Base-by-base conservation (phyloP, 2,329 filamentous ascomycete species). In the Xylariaceae sp. region DNA sequence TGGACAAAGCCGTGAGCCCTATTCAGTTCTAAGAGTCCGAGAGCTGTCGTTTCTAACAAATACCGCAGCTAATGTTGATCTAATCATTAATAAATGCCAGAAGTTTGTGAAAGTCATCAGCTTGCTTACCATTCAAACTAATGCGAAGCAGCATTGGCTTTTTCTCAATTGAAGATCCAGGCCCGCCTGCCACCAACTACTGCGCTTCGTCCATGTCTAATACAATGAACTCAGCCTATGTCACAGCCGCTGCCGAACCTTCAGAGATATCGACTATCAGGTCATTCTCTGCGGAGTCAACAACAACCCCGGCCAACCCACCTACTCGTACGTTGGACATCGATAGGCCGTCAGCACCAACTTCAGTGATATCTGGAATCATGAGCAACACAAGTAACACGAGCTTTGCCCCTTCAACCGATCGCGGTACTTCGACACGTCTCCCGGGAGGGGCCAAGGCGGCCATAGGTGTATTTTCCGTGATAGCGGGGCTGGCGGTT, bases 51-150 rank as follows among this genome's bases (percentile, higher is more conserved):
- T 32, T 46, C 57, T 61, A 50, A 61, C 51, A 26, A 7, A 31
- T 19, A 6, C 26, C 9, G 26, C 50, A 81, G 79, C 78, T 47
- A 79, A 73, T 61, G 74, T 80, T 50, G 75, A 79, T 60, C 70
- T 71, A 63, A 69, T 81, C 54, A 78, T 80, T 67, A 77, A 74
- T 61, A 67, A 69, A 52, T 82, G 79, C 54, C 71, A 76, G 62
- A 74, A 74, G 79, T 81, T 68, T 67, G 73, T 60, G 3, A 41
- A 39, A 34, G 12, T 5, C 3, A 34, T 27, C 41, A 7, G n/a
- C 8, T 26, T 31, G 29, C 19, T 44, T 35, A 30, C 11, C 12
- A 30, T 26, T 27, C 6, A 50, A 30, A 37, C 52, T 67, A n/a
- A 65, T 50, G 19, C 47, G 19, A 11, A 9, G 43, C 54, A 68